Evolutionary conservation across 2,329 filamentous ascomycete species (phyloP).

Genomic region (Rhynchosporium graminicola): DNA sequence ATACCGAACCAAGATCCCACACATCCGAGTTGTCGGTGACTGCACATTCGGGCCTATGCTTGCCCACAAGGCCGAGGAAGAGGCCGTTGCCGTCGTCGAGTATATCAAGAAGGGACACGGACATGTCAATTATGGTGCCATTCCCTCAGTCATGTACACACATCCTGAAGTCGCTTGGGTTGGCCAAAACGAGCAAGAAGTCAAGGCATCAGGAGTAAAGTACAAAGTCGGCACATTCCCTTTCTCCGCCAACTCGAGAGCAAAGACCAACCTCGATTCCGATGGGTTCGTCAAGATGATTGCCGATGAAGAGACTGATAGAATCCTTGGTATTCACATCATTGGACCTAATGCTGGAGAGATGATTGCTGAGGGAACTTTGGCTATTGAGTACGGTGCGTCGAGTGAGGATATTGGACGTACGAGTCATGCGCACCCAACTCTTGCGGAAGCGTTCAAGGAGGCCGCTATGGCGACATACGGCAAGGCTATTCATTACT

Average conservation of each 20-base stretch:
- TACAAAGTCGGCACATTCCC: conserved; percentile 95
- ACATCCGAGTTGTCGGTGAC: conserved; percentile 96
- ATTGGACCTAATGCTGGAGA: conserved; percentile 94
- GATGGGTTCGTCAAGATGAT: conserved; percentile 98
- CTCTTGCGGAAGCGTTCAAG: conserved; percentile 93
- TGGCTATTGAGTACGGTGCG: conserved; percentile 95
- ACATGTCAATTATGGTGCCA: conserved; percentile 98
- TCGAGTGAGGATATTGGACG: conserved; percentile 92
- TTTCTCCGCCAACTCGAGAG: conserved; percentile 96
- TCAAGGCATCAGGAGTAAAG: conserved; percentile 85
- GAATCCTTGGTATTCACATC: conserved; percentile 94
- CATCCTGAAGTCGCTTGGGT: conserved; percentile 99
- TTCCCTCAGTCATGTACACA: conserved; percentile 99
- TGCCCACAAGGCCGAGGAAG: conserved; percentile 98
- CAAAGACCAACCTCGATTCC: conserved; percentile 97
- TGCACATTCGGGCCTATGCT: conserved; percentile 98
- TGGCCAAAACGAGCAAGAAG: conserved; percentile 93
- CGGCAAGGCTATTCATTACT: conserved; percentile 94
- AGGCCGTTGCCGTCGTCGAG: conserved; percentile 91
- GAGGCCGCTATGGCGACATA: conserved; percentile 99
- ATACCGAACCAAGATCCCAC: conserved; percentile 95
- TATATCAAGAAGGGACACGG: conserved; percentile 98
- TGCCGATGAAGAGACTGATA: conserved; percentile 92
- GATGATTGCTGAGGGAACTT: conserved; percentile 97
- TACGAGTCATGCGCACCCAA: conserved; percentile 93